phyloP scores from a whole-genome alignment of 2,329 filamentous ascomycete genomes.

The Fusarium brachygibbosum region DNA sequence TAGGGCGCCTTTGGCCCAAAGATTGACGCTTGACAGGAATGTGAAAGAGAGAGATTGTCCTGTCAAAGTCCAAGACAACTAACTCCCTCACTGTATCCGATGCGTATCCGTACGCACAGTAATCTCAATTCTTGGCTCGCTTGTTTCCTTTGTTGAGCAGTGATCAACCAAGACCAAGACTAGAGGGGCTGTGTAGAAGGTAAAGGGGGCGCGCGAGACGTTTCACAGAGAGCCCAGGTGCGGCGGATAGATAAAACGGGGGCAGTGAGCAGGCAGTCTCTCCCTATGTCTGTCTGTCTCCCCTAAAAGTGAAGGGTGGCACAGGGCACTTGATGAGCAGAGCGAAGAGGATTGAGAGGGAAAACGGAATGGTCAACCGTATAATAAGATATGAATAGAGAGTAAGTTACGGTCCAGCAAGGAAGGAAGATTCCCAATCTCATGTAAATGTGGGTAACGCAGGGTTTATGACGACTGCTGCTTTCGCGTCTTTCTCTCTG shows the following conservation, averaged over 20 bases:
- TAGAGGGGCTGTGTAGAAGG: slow-evolving; percentile 20
- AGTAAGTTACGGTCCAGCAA: slow-evolving; percentile 20
- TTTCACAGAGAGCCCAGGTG: slow-evolving; percentile 49
- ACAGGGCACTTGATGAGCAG: slow-evolving; percentile 37
- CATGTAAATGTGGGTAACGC: slow-evolving; percentile 37
- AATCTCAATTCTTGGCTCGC: slow-evolving; percentile 6
- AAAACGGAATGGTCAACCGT: slow-evolving; percentile 33
- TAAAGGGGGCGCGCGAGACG: slow-evolving; percentile 45
- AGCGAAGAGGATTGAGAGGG: slow-evolving; percentile 14
- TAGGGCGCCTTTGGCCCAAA: slow-evolving; percentile 19
- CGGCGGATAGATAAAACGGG: slow-evolving; percentile 40
- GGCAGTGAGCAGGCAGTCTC: slow-evolving; percentile 8
- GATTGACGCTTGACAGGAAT: slow-evolving; percentile 27
- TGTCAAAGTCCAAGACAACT: slow-evolving; percentile 15
- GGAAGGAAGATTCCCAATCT: slow-evolving; percentile 36
- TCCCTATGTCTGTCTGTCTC: slow-evolving; percentile 3
- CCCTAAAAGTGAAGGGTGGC: slow-evolving; percentile 21
- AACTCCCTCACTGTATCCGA: slow-evolving; percentile 7
- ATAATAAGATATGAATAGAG: slow-evolving; percentile 31
- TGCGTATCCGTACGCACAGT: not conserved
- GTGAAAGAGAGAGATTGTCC: slow-evolving; percentile 4
- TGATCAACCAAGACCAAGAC: slow-evolving; percentile 9
- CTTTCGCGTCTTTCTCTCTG: slow-evolving; percentile 25
- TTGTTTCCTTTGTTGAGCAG: slow-evolving; percentile 22
- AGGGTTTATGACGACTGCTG: slow-evolving; percentile 39